A percentile compares a stretch with the other conserved stretches of the same genome.
Evolutionary conservation across 495 filamentous ascomycete genomes (phyloP).

Genomic region (Terfezia claveryi): DNA sequence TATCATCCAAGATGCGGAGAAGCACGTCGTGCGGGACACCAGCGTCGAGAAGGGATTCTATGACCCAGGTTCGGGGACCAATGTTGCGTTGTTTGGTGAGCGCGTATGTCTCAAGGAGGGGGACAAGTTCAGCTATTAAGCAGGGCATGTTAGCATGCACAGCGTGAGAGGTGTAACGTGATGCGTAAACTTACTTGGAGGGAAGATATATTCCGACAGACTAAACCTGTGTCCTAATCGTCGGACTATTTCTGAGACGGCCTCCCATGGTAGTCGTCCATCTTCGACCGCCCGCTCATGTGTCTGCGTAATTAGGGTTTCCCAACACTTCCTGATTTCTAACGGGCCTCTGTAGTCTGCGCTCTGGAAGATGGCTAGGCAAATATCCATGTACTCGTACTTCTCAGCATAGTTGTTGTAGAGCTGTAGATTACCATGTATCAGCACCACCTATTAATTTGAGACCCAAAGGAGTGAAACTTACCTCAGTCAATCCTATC

Average conservation of each 20-base stretch:
- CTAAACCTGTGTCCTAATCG: conserved; percentile 56
- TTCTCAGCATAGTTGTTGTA: conserved; percentile 79
- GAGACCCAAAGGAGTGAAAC: conserved; percentile 14
- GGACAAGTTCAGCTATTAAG: conserved; percentile 28
- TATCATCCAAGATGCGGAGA: conserved; percentile 51
- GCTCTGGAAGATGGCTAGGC: conserved; percentile 66
- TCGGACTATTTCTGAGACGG: conserved; percentile 48
- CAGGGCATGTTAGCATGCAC: conserved; percentile 1
- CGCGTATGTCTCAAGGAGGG: conserved; percentile 57
- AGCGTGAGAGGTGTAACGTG: neutral
- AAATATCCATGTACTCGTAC: conserved; percentile 77
- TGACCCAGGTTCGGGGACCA: conserved; percentile 53
- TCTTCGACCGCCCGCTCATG: conserved; percentile 38
- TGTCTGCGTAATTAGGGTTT: conserved; percentile 47
- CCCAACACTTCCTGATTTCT: conserved; percentile 67
- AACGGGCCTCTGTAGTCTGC: conserved; percentile 70
- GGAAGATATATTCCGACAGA: conserved; percentile 60
- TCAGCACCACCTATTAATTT: conserved; percentile 12
- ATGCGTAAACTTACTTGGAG: conserved; percentile 24
- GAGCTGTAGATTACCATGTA: conserved; percentile 32
- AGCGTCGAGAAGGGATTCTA: conserved; percentile 58
- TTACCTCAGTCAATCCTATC: conserved; percentile 48
- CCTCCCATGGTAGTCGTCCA: conserved; percentile 49
- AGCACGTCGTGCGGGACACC: conserved; percentile 53
- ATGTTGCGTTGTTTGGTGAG: conserved; percentile 45